Base-by-base conservation (phyloP, 805 yeast species). In the Nakazawaea ishiwadae region DNA sequence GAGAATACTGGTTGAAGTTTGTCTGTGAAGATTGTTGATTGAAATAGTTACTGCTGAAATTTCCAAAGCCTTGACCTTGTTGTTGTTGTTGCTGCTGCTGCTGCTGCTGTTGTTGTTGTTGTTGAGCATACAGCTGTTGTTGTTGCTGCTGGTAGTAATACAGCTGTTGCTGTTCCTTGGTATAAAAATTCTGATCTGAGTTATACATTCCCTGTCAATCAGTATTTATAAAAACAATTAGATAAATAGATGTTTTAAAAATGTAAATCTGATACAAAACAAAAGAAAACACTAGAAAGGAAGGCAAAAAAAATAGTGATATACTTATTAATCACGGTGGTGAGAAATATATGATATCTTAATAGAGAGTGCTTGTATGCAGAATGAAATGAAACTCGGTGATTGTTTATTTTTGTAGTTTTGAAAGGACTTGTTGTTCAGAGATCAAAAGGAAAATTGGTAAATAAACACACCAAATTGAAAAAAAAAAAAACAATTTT, bases 61-160 rank as follows among this genome's bases (percentile, higher is more conserved):
- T 39, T 31, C 44, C 19, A 49, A 52, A 59, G 19, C 55, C 59
- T 35, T 50, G 56, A 7, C 51, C 51, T 18, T 46, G 54, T 21
- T 48, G 51, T 16, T 52, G 52, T 9, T 44, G 44, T 20, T 44
- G 52, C 4, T 37, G 42, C 9, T 49, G 54, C 11, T 50, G 58
- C 27, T 59, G 61, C 37, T 59, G 68, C 10, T 58, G 63, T 20
- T 55, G 56, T 19, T 52, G 51, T 39, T 53, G 56, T 31, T 57
- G 62, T 34, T 58, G 60, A 16, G 50, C 59, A 37, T 59, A n/a
- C n/a, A n/a, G 63, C 37, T 58, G 62, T 32, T 53, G 61, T 34
- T 56, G 59, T 23, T 51, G 63, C 28, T 55, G 63, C 31, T 53
- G 56, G 39, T 57, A 55, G 51, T 60, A 68, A 7, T 37, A 31